Base-by-base conservation (phyloP, 495 filamentous ascomycete species). In the Talaromyces ruber region DNA sequence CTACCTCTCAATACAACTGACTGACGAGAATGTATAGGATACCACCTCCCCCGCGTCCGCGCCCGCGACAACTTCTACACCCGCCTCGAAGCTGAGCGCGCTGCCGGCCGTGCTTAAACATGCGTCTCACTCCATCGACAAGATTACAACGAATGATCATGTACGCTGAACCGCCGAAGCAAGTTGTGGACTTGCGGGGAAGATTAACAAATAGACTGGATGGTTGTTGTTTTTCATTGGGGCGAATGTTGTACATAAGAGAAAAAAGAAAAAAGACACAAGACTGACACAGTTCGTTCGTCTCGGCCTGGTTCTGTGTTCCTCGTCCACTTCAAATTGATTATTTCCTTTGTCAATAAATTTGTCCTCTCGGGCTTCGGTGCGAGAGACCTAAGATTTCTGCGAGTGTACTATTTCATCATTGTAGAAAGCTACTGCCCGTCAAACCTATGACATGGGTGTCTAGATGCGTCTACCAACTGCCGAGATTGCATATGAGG, bases 1-100 rank as follows among this genome's bases (percentile, higher is more conserved):
- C 43, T 8, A 6, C 22, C 37, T 26, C 11, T 43, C 8, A 45
- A 29, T 18, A 45, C n/a, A 43, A 11, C 29, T 3, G 18, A 53
- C 22, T 39, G 32, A 16, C 37, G 29, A 30, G 12, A 30, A 8
- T 12, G 66, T 63, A 65, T 62, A 88, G 88, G 90, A 70, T 92
- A 86, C 78, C 90, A 93, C 79, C 82, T 92, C 55, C 90, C 89
- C 64, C 80, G 82, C 56, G 85, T 90, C 69, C 88, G 88, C 69
- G 80, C 77, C 72, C 89, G 90, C 68, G 90, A 93, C 75, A 61
- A 72, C 61, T 90, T 83, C 82, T 92, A 93, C 81, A 76, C 82
- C 67, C 89, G 87, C 73, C 77, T 93, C 54, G 89, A 93, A 76
- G 80, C 84, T 65, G 77, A 88, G 74, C 81, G 88, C 68, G 84